Conservation (phyloP, 371 early-diverging fungal species). For the Polyrhizophydium stewartii region DNA sequence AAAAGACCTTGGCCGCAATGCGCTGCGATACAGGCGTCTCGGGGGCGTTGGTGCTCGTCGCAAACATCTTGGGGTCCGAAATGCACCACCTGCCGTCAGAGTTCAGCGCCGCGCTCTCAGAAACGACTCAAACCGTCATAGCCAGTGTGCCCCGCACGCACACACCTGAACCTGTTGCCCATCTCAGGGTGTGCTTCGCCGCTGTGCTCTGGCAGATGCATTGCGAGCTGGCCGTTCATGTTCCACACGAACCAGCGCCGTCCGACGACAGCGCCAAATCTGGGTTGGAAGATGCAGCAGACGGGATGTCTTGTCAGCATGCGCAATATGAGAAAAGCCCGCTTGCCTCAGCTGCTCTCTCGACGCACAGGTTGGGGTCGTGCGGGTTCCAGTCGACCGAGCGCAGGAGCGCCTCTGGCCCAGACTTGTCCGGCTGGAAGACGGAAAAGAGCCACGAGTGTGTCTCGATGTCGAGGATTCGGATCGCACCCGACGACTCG, state of each 20-base stretch:
- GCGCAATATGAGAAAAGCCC: background rate
- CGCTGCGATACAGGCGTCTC: background rate
- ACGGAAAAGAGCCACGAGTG: constrained; percentile 2
- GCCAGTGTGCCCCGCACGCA: too few relatives aligned
- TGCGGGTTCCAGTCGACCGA: background rate
- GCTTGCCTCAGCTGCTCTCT: background rate
- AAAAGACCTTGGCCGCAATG: background rate
- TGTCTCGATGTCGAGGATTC: background rate
- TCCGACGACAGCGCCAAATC: constrained; percentile 2
- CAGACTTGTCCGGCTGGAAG: background rate
- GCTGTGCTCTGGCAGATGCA: constrained; percentile 1
- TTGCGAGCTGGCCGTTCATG: background rate
- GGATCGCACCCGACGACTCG: constrained; percentile 1
- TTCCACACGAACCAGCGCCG: background rate
- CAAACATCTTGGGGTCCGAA: background rate
- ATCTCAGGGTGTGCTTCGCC: background rate
- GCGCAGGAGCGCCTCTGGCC: background rate
- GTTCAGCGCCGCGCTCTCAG: too few relatives aligned
- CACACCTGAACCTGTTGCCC: background rate
- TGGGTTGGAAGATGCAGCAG: background rate
- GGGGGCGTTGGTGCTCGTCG: background rate
- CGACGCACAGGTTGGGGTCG: background rate
- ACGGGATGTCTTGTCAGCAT: background rate
- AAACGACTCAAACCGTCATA: background rate
- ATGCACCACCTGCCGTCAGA: background rate